A percentile compares a stretch with the other conserved stretches of the same genome.
Evolutionary conservation across 192 early-diverging fungal species (phyloP).

Genomic region (Backusella tarrabulga): DNA sequence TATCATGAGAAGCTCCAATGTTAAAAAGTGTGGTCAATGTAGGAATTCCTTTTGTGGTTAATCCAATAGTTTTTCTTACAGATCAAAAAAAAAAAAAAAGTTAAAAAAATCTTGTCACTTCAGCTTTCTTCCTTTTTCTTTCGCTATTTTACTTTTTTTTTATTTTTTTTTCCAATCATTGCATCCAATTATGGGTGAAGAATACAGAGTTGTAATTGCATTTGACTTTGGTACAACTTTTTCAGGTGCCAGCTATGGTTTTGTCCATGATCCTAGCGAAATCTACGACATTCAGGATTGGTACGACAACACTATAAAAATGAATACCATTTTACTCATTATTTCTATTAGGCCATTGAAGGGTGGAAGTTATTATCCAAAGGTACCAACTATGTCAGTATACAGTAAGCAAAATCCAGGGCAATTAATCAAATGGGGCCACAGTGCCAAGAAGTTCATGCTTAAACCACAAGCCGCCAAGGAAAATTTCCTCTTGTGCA

Average conservation of each 20-base stretch:
- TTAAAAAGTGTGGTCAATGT: too few relatives aligned
- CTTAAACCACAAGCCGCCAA: slow-evolving; percentile 12
- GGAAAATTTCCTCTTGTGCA: slow-evolving; percentile 36
- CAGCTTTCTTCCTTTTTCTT: background rate
- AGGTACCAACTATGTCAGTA: slow-evolving; percentile 41
- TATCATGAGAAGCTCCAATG: too few relatives aligned
- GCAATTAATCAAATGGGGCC: slow-evolving; percentile 45
- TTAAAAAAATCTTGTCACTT: background rate
- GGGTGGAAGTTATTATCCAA: slow-evolving; percentile 38
- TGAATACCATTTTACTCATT: background rate
- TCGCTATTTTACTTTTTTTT: background rate
- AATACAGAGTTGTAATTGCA: slow-evolving; percentile 29
- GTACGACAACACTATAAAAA: slow-evolving; percentile 15
- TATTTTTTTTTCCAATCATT: background rate
- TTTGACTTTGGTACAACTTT: slow-evolving; percentile 49
- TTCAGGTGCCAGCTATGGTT: slow-evolving; percentile 47
- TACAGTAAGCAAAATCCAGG: slow-evolving; percentile 39
- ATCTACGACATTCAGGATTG: slow-evolving; percentile 45
- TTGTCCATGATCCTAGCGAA: slow-evolving; percentile 39
- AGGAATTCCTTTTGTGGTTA: too few relatives aligned
- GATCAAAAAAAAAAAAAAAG: too few relatives aligned
- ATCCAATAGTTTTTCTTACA: background rate
- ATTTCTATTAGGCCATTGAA: slow-evolving; percentile 37
- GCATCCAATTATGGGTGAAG: background rate
- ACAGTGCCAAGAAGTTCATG: slow-evolving; percentile 33